These are phyloP conservation scores for Cutaneotrichosporon cavernicola DNA, from an alignment of 1,284 basidiomycete genomes.

Conservation along the genomic window DNA sequence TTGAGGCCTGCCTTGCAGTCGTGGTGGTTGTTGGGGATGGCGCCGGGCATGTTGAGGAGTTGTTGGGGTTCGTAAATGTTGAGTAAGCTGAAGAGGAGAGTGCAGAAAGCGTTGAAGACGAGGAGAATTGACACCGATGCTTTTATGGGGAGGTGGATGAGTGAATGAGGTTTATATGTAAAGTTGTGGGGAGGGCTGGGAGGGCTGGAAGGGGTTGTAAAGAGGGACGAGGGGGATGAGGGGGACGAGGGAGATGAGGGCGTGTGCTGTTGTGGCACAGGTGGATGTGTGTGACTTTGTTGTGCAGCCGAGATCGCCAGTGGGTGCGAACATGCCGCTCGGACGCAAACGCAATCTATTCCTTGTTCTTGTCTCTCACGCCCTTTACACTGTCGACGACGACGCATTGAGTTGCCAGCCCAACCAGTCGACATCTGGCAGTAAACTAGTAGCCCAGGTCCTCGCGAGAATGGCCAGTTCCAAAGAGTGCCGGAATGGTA, in stretches of 20 bases:
- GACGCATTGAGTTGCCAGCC: not conserved
- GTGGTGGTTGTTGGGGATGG: not conserved
- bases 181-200: not conserved
- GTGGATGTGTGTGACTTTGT: not conserved
- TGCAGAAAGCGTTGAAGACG: not conserved
- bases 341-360: not conserved
- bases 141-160: not conserved
- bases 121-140: not conserved
- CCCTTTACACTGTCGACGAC: not conserved
- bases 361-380: not conserved
- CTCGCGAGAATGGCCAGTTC: not conserved
- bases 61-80: not conserved
- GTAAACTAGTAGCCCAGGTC: not conserved
- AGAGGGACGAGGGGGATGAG: not conserved
- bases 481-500: not conserved
- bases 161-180: not conserved
- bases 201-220: not conserved
- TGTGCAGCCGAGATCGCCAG: not conserved
- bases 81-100: not conserved
- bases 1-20: not conserved
- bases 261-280: not conserved
- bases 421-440: not conserved
- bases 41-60: slow-evolving; percentile 6
- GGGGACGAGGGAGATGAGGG: not conserved
- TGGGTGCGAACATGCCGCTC: not conserved